Conservation (phyloP, 192 early-diverging fungal species). For the Bifiguratus adelaidae region DNA sequence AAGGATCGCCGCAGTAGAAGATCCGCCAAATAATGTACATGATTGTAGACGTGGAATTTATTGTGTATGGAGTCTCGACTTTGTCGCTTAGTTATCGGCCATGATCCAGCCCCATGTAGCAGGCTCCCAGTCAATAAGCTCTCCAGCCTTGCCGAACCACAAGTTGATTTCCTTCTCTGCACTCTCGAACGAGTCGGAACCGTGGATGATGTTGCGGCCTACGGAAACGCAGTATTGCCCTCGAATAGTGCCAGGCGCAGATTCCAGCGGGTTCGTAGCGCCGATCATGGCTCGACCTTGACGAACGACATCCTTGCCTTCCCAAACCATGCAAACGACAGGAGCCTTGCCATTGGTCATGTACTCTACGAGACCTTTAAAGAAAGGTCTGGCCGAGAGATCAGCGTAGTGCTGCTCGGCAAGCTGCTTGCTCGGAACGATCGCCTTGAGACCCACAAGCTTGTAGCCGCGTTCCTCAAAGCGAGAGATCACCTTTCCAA, state of each 20-base stretch:
- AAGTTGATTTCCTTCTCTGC: conserved; percentile 71
- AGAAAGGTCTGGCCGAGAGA: conserved; percentile 78
- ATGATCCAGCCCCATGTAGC: conserved; percentile 58
- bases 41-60: not conserved
- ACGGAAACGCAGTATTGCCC: conserved; percentile 71
- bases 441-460: conserved; percentile 74
- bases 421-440: conserved; percentile 45
- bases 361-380: conserved; percentile 80
- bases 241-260: conserved; percentile 84
- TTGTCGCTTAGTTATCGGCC: conserved; percentile 45
- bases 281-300: conserved; percentile 84
- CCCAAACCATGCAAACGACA: conserved; percentile 77
- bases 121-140: conserved; percentile 46
- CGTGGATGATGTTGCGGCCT: conserved; percentile 82
- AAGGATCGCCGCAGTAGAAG: no score
- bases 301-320: conserved; percentile 77
- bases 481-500: conserved; percentile 76
- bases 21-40: no score
- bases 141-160: conserved; percentile 59
- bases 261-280: conserved; percentile 83
- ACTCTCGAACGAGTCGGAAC: conserved; percentile 76
- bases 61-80: not conserved
- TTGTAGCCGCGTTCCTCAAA: conserved; percentile 90
- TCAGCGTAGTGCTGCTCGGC: conserved; percentile 88
- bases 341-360: conserved; percentile 85